Evolutionary conservation across 2,329 filamentous ascomycete genomes (phyloP), one percentile per base, ranked within the genome.

Genomic region (Achaetomium macrosporum): DNA sequence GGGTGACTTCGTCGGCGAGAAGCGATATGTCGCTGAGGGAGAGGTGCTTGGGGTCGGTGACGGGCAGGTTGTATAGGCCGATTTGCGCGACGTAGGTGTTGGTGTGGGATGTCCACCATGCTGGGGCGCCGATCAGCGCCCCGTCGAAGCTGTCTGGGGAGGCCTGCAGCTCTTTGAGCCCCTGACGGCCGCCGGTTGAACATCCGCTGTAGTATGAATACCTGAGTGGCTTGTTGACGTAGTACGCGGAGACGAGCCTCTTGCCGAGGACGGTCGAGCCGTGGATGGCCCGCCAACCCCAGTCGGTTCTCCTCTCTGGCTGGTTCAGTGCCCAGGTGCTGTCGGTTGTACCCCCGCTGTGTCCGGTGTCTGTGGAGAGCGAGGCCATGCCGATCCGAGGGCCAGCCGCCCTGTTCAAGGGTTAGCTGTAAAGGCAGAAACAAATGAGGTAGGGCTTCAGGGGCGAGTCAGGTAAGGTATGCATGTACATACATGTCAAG

Each of bases 161-260:
- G 16, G 71, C 59, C 59, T 83, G 74, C 3, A 77, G 69, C 53
- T 79, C 74, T 48, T 75, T 76, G 12, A 82, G 65, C 8, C 80
- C 81, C 64, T 84, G 79, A 0, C 80, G 69, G 0, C 81, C 81
- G 20, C 81, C 81, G 0, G 79, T 83, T 0, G 78, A 82, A 62
- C 80, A 83, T 36, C 79, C 79, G 8, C 72, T 69, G 61, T 76
- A 83, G 64, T 82, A 83, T 6, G 49, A 52, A 33, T 36, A 42
- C n/a, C 17, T 50, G 73, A 76, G 62, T 74, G 76, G 12, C 1
- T 61, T 49, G 12, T 64, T 59, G n/a, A 65, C 58, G 57, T 83
- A 83, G 64, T 77, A 82, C 2, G 65, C 65, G n/a, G 70, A 62
- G 2, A 73, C 71, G 33, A 83, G 65, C 43, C 68, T 41, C 63